Base-by-base conservation (phyloP, 768 basidiomycete genomes). In the Suillus lakei region DNA sequence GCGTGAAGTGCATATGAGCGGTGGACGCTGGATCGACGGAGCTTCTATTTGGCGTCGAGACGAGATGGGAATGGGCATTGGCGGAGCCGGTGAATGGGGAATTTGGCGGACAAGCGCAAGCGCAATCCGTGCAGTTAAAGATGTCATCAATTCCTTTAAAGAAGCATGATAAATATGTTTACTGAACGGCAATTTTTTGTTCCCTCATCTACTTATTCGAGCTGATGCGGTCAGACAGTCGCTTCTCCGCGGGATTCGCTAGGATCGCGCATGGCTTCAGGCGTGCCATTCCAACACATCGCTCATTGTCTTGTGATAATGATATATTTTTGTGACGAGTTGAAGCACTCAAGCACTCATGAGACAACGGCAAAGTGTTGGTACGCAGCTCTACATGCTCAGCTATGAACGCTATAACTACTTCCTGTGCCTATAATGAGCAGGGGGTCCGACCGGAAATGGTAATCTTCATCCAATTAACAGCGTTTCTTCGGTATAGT, bases 1-100 rank as follows among this genome's bases (percentile, higher is more conserved):
- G 28, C 77, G 77, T 28, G 92, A 94, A 73, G 79, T 95, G 1
- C 93, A 95, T 72, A 72, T 93, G 64, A 93, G 92, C 67, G 93
- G 86, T 0, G 92, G 90, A 2, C 71, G 73, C 38, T 93, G 90
- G 90, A 59, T 83, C 0, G 81, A 85, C 7, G 79, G 90, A 51
- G 73, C 68, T 55, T 90, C 89, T 83, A 16, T 66, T 13, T 83
- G 82, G 73, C 81, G 84, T 67, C 83, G 77, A 13, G 79, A 81
- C 12, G 85, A 84, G 0, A 88, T 93, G 86, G 88, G 87, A 0
- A 92, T 93, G 90, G 90, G 89, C 2, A 70, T 79, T 21, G 84
- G 80, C 34, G 81, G 78, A 12, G 79, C 81, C 30, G 76, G 80
- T 1, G 90, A 89, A 65, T 93, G 92, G 92, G 78, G 78, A 0